A percentile compares a stretch with the other conserved stretches of the same genome.
phyloP scores from a whole-genome alignment of 495 filamentous ascomycete species.

The Annulohypoxylon maeteangense region DNA sequence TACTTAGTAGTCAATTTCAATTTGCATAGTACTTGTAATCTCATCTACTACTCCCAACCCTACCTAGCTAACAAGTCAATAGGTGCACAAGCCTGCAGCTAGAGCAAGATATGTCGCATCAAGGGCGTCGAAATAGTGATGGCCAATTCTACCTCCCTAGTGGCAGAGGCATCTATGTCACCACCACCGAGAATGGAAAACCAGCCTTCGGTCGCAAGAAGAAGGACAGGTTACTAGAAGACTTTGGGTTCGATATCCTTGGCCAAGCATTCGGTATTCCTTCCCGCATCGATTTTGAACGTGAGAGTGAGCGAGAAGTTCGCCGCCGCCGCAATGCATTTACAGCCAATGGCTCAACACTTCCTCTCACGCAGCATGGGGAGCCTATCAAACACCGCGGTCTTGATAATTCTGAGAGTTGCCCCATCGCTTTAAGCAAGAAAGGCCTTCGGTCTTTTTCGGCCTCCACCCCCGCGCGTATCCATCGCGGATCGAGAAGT shows the following conservation, averaged over 20 bases:
- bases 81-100: slow-evolving; percentile 25
- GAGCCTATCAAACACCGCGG: neutral
- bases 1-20: too few species aligned
- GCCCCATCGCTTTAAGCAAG: neutral
- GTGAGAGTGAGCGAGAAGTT: slow-evolving; percentile 17
- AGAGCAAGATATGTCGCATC: neutral
- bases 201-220: slow-evolving; percentile 42
- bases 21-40: too few species aligned
- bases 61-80: slow-evolving; percentile 22
- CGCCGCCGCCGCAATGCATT: slow-evolving; percentile 21
- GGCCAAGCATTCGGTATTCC: slow-evolving; percentile 30
- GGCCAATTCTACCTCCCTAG: slow-evolving; percentile 23
- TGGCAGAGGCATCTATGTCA: slow-evolving; percentile 32
- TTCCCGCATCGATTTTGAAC: slow-evolving; percentile 27
- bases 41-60: neutral
- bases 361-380: neutral
- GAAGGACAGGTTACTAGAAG: slow-evolving; percentile 15
- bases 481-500: neutral
- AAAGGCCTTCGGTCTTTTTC: slow-evolving; percentile 5
- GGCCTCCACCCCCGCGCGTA: neutral
- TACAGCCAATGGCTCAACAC: neutral
- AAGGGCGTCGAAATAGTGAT: neutral
- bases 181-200: slow-evolving; percentile 33
- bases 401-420: neutral
- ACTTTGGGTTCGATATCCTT: slow-evolving; percentile 32